A percentile compares a stretch with the other conserved stretches of the same genome.
Evolutionary conservation across 345 rosid species (phyloP).

Genomic region (Limnanthes douglasii): DNA sequence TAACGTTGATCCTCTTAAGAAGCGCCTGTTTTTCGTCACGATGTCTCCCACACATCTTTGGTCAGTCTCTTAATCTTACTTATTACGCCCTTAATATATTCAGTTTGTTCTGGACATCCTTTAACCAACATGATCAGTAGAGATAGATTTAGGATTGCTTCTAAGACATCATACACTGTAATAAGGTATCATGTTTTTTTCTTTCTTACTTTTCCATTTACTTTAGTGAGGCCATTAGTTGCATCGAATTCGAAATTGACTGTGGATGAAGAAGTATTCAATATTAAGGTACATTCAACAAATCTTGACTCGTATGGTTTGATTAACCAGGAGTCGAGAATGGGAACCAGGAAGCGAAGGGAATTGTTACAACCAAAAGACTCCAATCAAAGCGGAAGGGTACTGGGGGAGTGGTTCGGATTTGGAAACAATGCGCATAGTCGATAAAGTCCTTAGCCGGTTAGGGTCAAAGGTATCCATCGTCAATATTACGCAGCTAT

Average conservation of each 20-base stretch:
- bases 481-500: slow-evolving; percentile 80
- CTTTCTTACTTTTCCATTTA: background rate
- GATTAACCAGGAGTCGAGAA: slow-evolving; percentile 54
- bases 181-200: slow-evolving; percentile 1
- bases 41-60: slow-evolving; percentile 93
- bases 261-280: background rate
- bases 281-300: background rate
- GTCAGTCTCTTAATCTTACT: slow-evolving; percentile 35
- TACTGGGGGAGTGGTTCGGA: slow-evolving; percentile 94
- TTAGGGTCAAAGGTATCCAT: slow-evolving; percentile 61
- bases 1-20: slow-evolving; percentile 26
- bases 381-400: slow-evolving; percentile 39
- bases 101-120: too few species aligned
- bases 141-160: too few species aligned
- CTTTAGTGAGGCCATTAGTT: background rate
- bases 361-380: slow-evolving; percentile 62
- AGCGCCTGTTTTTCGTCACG: slow-evolving; percentile 67
- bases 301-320: background rate
- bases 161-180: too few species aligned
- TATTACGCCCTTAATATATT: too few species aligned
- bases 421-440: slow-evolving; percentile 67
- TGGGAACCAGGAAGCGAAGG: slow-evolving; percentile 69
- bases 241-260: background rate
- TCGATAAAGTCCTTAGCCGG: slow-evolving; percentile 36
- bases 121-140: too few species aligned